Percentiles rank a stretch among this genome's conserved stretches.
These are phyloP conservation scores for Lepraria neglecta DNA, from an alignment of 495 filamentous ascomycete genomes.

Conservation along the genomic window DNA sequence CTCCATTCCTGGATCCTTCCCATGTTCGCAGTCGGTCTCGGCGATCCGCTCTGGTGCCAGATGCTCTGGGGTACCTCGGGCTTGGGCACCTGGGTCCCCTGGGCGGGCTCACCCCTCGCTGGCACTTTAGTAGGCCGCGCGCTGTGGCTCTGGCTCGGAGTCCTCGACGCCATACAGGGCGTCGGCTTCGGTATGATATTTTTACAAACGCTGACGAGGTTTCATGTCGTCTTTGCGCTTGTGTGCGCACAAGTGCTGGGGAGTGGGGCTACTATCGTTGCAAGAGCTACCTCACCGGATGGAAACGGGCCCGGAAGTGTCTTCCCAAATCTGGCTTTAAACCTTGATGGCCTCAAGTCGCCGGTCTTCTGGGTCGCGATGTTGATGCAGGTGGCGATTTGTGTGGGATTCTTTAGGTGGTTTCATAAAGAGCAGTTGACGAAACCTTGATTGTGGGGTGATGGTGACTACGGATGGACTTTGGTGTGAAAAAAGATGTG, in stretches of 20 bases:
- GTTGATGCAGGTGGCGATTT: slow-evolving; percentile 55
- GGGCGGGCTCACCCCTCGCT: slow-evolving; percentile 44
- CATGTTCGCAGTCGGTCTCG: slow-evolving; percentile 59
- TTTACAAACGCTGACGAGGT: slow-evolving; percentile 54
- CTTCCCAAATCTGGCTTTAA: slow-evolving; percentile 53
- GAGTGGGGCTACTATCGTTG: slow-evolving; percentile 50
- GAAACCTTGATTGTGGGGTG: slow-evolving; percentile 45
- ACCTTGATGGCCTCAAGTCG: slow-evolving; percentile 44
- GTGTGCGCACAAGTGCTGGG: slow-evolving; percentile 53
- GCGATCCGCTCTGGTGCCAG: slow-evolving; percentile 59
- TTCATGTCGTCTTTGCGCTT: slow-evolving; percentile 52
- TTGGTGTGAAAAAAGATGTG: too few species aligned
- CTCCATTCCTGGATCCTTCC: slow-evolving; percentile 59
- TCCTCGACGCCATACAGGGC: slow-evolving; percentile 56
- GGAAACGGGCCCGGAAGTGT: slow-evolving; percentile 54
- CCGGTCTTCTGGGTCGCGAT: slow-evolving; percentile 64
- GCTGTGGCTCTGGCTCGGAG: slow-evolving; percentile 61
- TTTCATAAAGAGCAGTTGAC: slow-evolving; percentile 59
- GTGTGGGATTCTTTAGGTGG: slow-evolving; percentile 55
- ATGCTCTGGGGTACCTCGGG: slow-evolving; percentile 57
- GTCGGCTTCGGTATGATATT: slow-evolving; percentile 60
- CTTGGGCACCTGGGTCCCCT: slow-evolving; percentile 55
- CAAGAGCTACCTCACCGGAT: slow-evolving; percentile 53
- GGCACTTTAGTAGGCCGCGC: slow-evolving; percentile 48
- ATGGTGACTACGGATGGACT: too few species aligned